Conservation (phyloP, 1,284 basidiomycete species). For the Heterobasidion parviporum region DNA sequence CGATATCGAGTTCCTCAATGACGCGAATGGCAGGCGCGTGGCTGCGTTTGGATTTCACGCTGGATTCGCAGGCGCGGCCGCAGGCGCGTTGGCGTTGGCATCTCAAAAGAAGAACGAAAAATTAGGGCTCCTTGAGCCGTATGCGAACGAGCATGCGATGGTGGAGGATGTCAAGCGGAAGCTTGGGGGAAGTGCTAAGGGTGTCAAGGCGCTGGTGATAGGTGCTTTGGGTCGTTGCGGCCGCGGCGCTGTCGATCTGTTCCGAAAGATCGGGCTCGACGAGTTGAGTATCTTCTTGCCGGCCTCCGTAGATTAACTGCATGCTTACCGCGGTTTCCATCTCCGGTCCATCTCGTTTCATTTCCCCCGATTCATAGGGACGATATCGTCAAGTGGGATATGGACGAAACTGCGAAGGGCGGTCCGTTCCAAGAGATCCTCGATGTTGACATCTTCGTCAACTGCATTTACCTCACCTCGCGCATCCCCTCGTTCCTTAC, state of each 20-base stretch:
- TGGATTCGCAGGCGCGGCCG: constrained; percentile 95
- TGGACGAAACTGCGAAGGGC: constrained; percentile 94
- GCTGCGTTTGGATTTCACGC: constrained; percentile 99
- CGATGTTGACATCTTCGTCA: constrained; percentile 97
- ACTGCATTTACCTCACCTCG: constrained; percentile 96
- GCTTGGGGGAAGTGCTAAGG: constrained; percentile 67
- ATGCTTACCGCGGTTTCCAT: neutral
- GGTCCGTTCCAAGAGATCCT: constrained; percentile 96
- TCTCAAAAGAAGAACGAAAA: constrained; percentile 47
- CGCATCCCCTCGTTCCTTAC: constrained; percentile 89
- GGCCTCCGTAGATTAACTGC: neutral
- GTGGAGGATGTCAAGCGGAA: constrained; percentile 60
- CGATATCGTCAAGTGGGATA: constrained; percentile 97
- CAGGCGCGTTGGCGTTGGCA: constrained; percentile 81
- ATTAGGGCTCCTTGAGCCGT: constrained; percentile 72
- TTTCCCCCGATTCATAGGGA: constrained; percentile 41
- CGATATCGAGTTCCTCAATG: constrained; percentile 95
- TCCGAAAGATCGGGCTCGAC: constrained; percentile 87
- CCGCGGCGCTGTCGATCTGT: constrained; percentile 91
- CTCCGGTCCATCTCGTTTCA: neutral
- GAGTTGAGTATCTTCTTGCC: constrained; percentile 50
- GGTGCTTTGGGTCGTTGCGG: constrained; percentile 96
- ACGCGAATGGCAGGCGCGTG: constrained; percentile 80
- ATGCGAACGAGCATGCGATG: constrained; percentile 78
- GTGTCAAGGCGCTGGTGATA: constrained; percentile 88